Conservation (phyloP, 768 basidiomycete genomes). For the Mycena polygramma region DNA sequence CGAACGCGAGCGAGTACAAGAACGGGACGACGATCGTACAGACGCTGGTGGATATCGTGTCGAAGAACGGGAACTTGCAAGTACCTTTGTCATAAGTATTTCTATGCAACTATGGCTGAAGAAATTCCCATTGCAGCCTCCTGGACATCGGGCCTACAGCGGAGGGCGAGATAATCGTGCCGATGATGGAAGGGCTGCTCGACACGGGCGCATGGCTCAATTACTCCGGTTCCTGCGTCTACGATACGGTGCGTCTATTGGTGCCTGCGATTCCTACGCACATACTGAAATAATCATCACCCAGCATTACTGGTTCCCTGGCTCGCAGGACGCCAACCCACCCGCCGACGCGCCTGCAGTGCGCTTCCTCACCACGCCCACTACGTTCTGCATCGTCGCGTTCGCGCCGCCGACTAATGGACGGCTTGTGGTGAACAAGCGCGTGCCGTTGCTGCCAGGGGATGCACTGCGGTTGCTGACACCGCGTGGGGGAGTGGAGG, state of each 20-base stretch:
- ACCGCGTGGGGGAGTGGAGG: conserved; percentile 34
- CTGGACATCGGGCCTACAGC: conserved; percentile 68
- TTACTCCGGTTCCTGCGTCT: conserved; percentile 64
- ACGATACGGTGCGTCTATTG: conserved; percentile 66
- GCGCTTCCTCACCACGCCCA: conserved; percentile 63
- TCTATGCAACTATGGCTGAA: no score
- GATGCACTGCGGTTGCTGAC: conserved; percentile 58
- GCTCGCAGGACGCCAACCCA: conserved; percentile 51
- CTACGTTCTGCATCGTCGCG: conserved; percentile 63
- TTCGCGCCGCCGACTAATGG: conserved; percentile 53
- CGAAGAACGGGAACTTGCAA: conserved; percentile 76
- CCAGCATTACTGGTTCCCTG: conserved; percentile 64
- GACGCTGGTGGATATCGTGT: conserved; percentile 67
- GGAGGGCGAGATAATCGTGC: conserved; percentile 63
- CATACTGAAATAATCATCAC: no score
- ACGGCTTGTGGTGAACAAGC: conserved; percentile 51
- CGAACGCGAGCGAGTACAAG: conserved; percentile 60
- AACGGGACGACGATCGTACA: conserved; percentile 63
- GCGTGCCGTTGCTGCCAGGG: conserved; percentile 57
- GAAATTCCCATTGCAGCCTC: no score
- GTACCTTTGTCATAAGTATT: no score
- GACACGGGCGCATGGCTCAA: conserved; percentile 66
- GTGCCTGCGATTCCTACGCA: no score
- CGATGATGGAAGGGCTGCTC: conserved; percentile 60
- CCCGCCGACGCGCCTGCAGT: conserved; percentile 44